Evolutionary conservation across 768 basidiomycete genomes (phyloP).

Genomic region (Boletus tylopilopsis): DNA sequence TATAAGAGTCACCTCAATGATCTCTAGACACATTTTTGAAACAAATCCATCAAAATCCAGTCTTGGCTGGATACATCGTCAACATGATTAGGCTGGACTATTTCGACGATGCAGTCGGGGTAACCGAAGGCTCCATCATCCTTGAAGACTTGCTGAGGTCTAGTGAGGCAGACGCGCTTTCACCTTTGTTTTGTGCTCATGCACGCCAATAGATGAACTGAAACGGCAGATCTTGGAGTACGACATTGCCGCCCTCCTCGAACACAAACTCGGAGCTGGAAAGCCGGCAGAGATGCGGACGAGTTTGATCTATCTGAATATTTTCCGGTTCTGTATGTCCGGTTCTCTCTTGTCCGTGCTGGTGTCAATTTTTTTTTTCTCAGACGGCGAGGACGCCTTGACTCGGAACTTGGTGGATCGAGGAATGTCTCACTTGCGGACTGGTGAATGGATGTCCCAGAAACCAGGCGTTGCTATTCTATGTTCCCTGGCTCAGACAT

Average conservation of each 20-base stretch:
- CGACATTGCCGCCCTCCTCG: not conserved
- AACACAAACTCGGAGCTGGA: slow-evolving; percentile 1
- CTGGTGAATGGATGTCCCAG: slow-evolving; percentile 5
- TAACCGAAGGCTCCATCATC: slow-evolving; percentile 14
- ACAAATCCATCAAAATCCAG: slow-evolving; percentile 1
- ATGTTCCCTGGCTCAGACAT: slow-evolving; percentile 3
- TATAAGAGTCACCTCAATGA: not conserved
- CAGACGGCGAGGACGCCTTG: slow-evolving; percentile 2
- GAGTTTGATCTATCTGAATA: slow-evolving; percentile 1
- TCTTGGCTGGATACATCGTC: slow-evolving; percentile 15
- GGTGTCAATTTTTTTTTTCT: not conserved
- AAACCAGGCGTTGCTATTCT: slow-evolving; percentile 13
- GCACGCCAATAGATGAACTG: not conserved
- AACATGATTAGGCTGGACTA: slow-evolving; percentile 23
- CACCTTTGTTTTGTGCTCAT: not conserved
- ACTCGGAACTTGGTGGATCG: not conserved
- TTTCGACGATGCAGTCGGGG: slow-evolving; percentile 24
- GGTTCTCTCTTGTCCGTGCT: not conserved
- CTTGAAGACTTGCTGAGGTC: slow-evolving; percentile 2
- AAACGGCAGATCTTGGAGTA: slow-evolving; percentile 2
- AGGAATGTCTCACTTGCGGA: slow-evolving; percentile 1
- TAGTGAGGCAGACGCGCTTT: not conserved
- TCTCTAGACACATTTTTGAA: slow-evolving; percentile 1
- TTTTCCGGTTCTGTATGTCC: not conserved
- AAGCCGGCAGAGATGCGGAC: slow-evolving; percentile 2